phyloP scores from a whole-genome alignment of 257 asterid genomes.

The Solanum chiquidenum region DNA sequence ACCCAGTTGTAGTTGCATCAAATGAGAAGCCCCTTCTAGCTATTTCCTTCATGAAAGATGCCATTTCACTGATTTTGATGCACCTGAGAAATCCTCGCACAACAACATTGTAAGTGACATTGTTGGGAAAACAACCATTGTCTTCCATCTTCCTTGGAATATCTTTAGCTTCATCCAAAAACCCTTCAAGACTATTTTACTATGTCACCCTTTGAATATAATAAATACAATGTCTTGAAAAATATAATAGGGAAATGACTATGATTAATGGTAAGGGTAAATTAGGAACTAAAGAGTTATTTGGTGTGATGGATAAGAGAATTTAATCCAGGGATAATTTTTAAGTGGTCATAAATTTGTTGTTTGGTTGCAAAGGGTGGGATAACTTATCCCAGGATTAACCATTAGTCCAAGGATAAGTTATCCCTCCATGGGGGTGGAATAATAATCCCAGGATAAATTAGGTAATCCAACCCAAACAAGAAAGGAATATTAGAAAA shows the following conservation, averaged over 20 bases:
- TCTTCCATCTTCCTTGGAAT: background rate
- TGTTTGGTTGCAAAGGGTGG: background rate
- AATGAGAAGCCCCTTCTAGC: background rate
- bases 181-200: background rate
- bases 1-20: background rate
- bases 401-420: no score
- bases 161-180: background rate
- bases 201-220: background rate
- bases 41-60: background rate
- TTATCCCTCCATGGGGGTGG: background rate
- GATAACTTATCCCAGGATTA: background rate
- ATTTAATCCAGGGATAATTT: no score
- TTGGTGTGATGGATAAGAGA: background rate
- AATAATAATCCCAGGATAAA: background rate
- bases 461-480: background rate
- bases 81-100: background rate
- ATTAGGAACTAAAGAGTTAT: background rate
- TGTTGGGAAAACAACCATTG: background rate
- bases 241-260: background rate
- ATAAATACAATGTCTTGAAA: background rate
- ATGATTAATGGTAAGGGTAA: background rate
- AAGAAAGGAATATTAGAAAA: no score
- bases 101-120: background rate
- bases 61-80: background rate
- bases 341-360: background rate